Evolutionary conservation across 768 basidiomycete genomes (phyloP).

Genomic region (Suillus decipiens): DNA sequence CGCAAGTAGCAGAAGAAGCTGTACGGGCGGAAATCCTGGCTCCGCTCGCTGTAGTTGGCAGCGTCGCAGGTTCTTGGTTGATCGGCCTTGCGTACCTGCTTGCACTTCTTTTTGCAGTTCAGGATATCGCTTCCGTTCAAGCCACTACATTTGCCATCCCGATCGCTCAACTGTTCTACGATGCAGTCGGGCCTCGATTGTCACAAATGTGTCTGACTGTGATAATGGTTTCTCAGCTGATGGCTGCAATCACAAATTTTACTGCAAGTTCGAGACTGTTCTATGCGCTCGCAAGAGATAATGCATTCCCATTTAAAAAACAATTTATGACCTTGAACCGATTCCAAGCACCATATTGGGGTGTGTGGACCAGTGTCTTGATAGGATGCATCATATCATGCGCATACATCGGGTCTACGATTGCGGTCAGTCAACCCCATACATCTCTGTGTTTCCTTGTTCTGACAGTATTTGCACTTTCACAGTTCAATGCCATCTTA

Average conservation of each 20-base stretch:
- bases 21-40: constrained; percentile 56
- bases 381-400: constrained; percentile 56
- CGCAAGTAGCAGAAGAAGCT: constrained; percentile 65
- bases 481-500: constrained; percentile 55
- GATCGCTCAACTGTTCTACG: constrained; percentile 58
- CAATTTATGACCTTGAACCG: constrained; percentile 53
- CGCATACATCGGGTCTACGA: constrained; percentile 56
- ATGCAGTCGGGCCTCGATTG: constrained; percentile 49
- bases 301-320: constrained; percentile 49
- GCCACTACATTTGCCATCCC: constrained; percentile 55
- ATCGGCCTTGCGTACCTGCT: constrained; percentile 60
- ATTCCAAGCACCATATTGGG: constrained; percentile 54
- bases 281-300: constrained; percentile 57
- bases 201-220: constrained; percentile 54
- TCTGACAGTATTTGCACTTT: not conserved
- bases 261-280: constrained; percentile 58
- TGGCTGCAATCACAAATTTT: constrained; percentile 58
- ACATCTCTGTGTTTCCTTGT: not conserved
- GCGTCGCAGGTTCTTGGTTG: constrained; percentile 57
- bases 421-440: constrained; percentile 44
- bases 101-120: constrained; percentile 57
- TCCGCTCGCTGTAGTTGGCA: constrained; percentile 56
- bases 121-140: constrained; percentile 51
- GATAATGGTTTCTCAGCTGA: constrained; percentile 50
- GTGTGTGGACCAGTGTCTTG: constrained; percentile 56